A percentile compares a stretch with the other conserved stretches of the same genome.
Conservation (phyloP, 306 rosid species). For the Vigna trinervia region DNA sequence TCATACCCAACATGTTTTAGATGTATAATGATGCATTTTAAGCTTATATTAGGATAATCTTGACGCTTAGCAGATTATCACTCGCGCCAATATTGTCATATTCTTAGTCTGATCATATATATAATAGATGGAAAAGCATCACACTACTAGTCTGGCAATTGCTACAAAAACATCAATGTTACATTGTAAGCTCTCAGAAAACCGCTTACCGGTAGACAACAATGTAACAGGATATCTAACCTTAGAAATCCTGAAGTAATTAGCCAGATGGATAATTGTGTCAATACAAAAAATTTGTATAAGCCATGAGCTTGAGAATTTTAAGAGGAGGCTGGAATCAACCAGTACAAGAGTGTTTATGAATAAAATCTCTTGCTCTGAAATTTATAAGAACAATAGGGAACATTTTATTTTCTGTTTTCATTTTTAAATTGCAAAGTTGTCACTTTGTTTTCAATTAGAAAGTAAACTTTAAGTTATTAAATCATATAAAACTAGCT, state of each 20-base stretch:
- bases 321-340: neutral
- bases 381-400: neutral
- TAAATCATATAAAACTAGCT: too few relatives aligned
- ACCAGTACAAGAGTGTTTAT: neutral
- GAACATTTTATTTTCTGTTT: too few relatives aligned
- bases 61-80: neutral
- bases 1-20: conserved; percentile 14
- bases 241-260: neutral
- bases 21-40: conserved; percentile 30
- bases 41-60: conserved; percentile 17
- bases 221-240: conserved; percentile 9
- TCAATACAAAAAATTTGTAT: neutral
- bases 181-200: neutral
- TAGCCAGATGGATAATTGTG: neutral
- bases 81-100: conserved; percentile 9
- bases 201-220: conserved; percentile 4
- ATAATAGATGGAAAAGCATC: neutral
- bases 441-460: too few relatives aligned
- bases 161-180: conserved; percentile 4
- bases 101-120: neutral
- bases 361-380: neutral
- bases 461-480: too few relatives aligned
- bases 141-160: neutral
- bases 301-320: neutral
- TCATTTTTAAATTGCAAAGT: too few relatives aligned